Conservation (phyloP, 1,139 yeast species). For the Lodderomyces elongisporus region DNA sequence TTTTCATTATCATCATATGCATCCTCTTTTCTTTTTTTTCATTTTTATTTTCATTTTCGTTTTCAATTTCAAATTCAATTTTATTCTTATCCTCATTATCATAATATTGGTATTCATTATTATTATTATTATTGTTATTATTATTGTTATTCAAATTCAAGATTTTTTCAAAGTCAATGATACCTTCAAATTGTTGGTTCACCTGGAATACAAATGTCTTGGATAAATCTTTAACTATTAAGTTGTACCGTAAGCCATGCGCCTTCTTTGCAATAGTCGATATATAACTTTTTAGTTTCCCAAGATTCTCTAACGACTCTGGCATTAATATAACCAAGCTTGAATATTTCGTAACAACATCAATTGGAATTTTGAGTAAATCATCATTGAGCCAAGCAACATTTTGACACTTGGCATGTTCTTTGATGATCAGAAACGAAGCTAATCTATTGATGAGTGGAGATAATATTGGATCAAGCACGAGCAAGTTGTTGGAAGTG, state of each 20-base stretch:
- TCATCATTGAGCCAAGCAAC: conserved; percentile 53
- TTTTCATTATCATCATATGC: no score
- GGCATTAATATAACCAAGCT: conserved; percentile 36
- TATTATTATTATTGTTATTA: no score
- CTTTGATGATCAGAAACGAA: conserved; percentile 53
- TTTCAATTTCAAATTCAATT: no score
- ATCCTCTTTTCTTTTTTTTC: no score
- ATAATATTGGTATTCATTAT: no score
- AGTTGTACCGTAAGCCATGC: conserved; percentile 13
- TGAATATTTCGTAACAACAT: conserved; percentile 18
- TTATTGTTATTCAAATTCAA: no score
- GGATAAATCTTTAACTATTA: conserved; percentile 31
- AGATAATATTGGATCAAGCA: conserved; percentile 54
- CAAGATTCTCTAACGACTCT: conserved; percentile 16
- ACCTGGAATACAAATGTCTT: conserved; percentile 26
- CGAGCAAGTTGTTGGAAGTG: conserved; percentile 38
- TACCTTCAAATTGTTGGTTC: conserved; percentile 20
- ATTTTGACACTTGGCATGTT: conserved; percentile 52
- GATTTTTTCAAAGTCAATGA: conserved; percentile 19
- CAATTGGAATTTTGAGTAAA: conserved; percentile 5
- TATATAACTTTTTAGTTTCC: conserved; percentile 11
- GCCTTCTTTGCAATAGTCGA: conserved; percentile 7
- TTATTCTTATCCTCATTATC: no score
- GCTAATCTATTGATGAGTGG: conserved; percentile 55
- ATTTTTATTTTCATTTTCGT: no score